A percentile compares a stretch with the other conserved stretches of the same genome.
Evolutionary conservation across 139 green algal species (phyloP).

Genomic region (Deuterostichococcus epilithicus): DNA sequence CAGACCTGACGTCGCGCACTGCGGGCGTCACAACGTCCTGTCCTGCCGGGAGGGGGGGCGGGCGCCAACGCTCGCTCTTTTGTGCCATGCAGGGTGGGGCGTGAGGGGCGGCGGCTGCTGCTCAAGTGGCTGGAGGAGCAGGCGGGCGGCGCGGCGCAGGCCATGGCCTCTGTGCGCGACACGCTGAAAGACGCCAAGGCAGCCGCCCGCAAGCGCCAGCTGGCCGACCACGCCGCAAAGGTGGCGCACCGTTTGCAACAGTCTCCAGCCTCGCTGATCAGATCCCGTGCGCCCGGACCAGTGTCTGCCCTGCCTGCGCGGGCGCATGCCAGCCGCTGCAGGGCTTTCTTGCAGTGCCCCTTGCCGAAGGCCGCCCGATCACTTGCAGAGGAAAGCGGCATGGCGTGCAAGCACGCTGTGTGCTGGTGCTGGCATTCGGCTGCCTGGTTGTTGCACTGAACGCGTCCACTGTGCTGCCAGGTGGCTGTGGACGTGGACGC

Average conservation of each 20-base stretch:
- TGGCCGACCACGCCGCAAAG: conserved; percentile 7
- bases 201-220: conserved; percentile 26
- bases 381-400: no score
- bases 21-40: no score
- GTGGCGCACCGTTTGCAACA: no score
- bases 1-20: no score
- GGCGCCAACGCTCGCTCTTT: no score
- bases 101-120: conserved; percentile 23
- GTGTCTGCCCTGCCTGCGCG: no score
- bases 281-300: no score
- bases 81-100: not conserved
- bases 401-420: no score
- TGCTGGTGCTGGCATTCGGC: no score
- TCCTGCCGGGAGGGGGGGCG: no score
- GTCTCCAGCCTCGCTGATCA: no score
- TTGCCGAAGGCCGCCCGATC: no score
- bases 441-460: not conserved
- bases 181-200: conserved; percentile 28
- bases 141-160: conserved; percentile 10
- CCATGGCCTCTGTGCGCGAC: conserved; percentile 12
- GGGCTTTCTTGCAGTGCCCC: not conserved
- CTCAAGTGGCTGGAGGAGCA: conserved; percentile 49
- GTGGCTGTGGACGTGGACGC: conserved; percentile 36
- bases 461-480: conserved; percentile 11
- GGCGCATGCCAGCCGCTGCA: not conserved